Base-by-base conservation (phyloP, 1,284 basidiomycete species). In the Cutaneotrichosporon spelunceum region DNA sequence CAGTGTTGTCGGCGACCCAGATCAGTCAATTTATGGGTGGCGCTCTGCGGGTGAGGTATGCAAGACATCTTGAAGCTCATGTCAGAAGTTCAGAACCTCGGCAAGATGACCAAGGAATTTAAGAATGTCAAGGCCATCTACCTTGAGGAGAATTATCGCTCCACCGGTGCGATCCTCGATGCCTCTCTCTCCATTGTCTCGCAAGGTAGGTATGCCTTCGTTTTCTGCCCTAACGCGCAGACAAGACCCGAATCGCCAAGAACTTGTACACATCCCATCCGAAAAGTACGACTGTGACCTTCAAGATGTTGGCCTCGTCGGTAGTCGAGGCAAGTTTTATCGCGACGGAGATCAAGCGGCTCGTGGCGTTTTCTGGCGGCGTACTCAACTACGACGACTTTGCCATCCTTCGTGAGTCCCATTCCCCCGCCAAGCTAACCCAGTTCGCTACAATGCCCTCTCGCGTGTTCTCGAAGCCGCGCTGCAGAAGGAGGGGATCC, bases 11-110 rank as follows among this genome's bases (percentile, higher is more conserved):
- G 93, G 93, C 0, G 93, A 96, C 78, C 92, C 93, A 0, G 92
- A 96, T 76, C 92, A 95, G 73, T 91, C 90, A 5, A 94, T 93
- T 61, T 93, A 93, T 69, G 90, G 90, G 14, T 95, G 92, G 92
- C 85, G 92, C 8, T 88, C 89, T 13, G 92, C 92, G 1, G 76
- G 77, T 78, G 42, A 49, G 27, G 68, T 42, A 44, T 14, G 29
- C 21, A 6, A n/a, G 14, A 9, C 19, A 16, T 21, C 10, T 27
- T 50, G 58, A 33, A 39, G 36, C 42, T 55, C 59, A 71, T 54
- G 1, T 7, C 54, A 78, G 89, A 93, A 69, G 81, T 89, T 3
- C 84, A 83, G 63, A 93, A 93, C 74, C 78, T 93, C n/a, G 80
- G 81, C n/a, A 86, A 84, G 65, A 93, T 93, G 91, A 79, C 81